Evolutionary conservation across 371 early-diverging fungal genomes (phyloP).

Genomic region (Funneliformis caledonium): DNA sequence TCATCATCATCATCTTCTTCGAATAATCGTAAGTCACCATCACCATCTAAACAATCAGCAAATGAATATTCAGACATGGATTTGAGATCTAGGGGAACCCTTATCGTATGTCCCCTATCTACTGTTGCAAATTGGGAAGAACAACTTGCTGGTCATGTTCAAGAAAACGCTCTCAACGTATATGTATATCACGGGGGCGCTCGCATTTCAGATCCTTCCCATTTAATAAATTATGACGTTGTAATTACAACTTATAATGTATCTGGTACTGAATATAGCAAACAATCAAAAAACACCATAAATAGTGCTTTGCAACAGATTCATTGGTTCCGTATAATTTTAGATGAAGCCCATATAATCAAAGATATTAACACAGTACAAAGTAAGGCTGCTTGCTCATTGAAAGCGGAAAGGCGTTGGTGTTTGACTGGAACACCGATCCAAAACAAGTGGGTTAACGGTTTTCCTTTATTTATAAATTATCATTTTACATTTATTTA

Average conservation of each 20-base stretch:
- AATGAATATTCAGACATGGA: slow-evolving; percentile 41
- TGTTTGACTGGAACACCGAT: slow-evolving; percentile 85
- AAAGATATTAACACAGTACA: slow-evolving; percentile 62
- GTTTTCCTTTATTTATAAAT: not conserved
- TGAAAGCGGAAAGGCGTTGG: slow-evolving; percentile 70
- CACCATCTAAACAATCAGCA: slow-evolving; percentile 44
- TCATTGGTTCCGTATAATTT: slow-evolving; percentile 63
- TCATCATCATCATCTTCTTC: not conserved
- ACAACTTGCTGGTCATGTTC: slow-evolving; percentile 58
- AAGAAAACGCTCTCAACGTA: slow-evolving; percentile 47
- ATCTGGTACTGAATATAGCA: slow-evolving; percentile 58
- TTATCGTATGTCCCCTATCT: slow-evolving; percentile 69
- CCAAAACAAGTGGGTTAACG: slow-evolving; percentile 59
- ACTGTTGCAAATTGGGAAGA: slow-evolving; percentile 74
- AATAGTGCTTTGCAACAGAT: slow-evolving; percentile 51
- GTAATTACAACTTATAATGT: slow-evolving; percentile 71
- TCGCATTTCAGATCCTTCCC: slow-evolving; percentile 49
- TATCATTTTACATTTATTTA: slow-evolving; percentile 5
- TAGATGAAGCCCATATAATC: slow-evolving; percentile 74
- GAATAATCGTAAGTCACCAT: not conserved
- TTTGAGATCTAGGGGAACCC: slow-evolving; percentile 52
- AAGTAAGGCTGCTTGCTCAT: slow-evolving; percentile 56
- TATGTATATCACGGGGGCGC: slow-evolving; percentile 51
- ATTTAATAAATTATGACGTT: slow-evolving; percentile 56
- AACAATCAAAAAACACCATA: slow-evolving; percentile 42